A percentile compares a stretch with the other conserved stretches of the same genome.
phyloP scores from a whole-genome alignment of 352 stramenopile species.

The Aphanomyces stellatus region DNA sequence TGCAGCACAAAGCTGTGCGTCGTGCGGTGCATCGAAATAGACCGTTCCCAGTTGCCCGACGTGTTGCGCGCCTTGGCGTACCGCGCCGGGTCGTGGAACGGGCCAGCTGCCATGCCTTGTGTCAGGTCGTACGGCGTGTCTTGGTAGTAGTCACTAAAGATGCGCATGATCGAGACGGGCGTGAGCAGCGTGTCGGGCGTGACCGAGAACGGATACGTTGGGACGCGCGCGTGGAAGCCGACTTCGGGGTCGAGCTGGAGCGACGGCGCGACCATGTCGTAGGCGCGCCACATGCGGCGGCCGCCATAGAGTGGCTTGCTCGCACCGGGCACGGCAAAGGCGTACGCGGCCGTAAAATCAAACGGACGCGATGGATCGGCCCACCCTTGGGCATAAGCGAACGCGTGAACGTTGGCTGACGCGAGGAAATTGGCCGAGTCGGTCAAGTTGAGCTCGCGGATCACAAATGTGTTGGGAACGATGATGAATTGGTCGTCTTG shows the following conservation, averaged over 20 bases:
- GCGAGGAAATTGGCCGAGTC: constrained; percentile 82
- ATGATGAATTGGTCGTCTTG: constrained; percentile 81
- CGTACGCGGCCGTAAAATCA: constrained; percentile 66
- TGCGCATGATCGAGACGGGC: constrained; percentile 63
- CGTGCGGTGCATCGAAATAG: constrained; percentile 89
- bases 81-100: constrained; percentile 83
- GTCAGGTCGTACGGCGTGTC: constrained; percentile 83
- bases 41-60: constrained; percentile 79
- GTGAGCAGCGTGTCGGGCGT: constrained; percentile 55
- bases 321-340: constrained; percentile 43
- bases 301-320: constrained; percentile 65
- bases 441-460: constrained; percentile 74
- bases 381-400: constrained; percentile 79
- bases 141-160: constrained; percentile 87
- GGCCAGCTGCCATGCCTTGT: constrained; percentile 77
- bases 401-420: constrained; percentile 71
- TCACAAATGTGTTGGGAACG: constrained; percentile 90
- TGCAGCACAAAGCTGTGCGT: constrained; percentile 76
- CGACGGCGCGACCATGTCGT: constrained; percentile 70
- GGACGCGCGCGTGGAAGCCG: constrained; percentile 65
- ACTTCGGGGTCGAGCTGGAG: constrained; percentile 58
- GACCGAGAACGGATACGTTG: constrained; percentile 84
- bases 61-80: constrained; percentile 43
- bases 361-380: constrained; percentile 49
- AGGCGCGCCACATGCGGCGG: constrained; percentile 85